Evolutionary conservation across 148 eudicot species (phyloP), one percentile per base, ranked within the genome.

Genomic region (Suaeda aralocaspica): DNA sequence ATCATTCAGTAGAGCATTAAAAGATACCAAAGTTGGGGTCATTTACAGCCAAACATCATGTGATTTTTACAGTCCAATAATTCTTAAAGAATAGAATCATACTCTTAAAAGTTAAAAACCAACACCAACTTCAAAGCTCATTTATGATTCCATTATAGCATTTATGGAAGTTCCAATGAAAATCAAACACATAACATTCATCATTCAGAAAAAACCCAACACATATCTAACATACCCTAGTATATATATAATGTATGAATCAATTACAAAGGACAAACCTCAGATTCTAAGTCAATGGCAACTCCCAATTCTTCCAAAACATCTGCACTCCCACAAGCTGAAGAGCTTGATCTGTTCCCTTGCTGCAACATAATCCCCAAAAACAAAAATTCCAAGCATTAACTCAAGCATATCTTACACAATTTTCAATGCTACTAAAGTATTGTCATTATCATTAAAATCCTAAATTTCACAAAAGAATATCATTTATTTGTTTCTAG

Each of bases 311-410:
- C 96, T 74, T 95, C 99, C 60, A 95, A 80, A 12, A 91, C 99
- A 78, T 95, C 97, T 0, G 99, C 99, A 82, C 99, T 95, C 66
- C 99, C 99, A 76, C 99, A 94, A 42, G 97, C 97, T 52, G 99
- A 94, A 56, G 99, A 94, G 79, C 99, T 94, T 41, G 99, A 95
- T 50, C 99, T 85, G 74, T 75, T 95, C 62, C 99, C 99, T 95
- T 91, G 99, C 99, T 95, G 84, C 77, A 77, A 57, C 61, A 56
- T 13, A 73, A 73, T 7, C 55, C 56, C 53, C 6, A 29, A 50
- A 55, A 51, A 30, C 58, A 58, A 55, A 53, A 41, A 3, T 18
- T 22, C 41, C 4, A 36, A 3, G 4, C 41, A 62, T 46, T 24
- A 55, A 36, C 16, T 26, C 18, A 21, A 11, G 34, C 60, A 51